Percentiles rank a stretch among this genome's conserved stretches.
Conservation (phyloP, 768 basidiomycete genomes). For the Boletus pseudo-olivaceus region DNA sequence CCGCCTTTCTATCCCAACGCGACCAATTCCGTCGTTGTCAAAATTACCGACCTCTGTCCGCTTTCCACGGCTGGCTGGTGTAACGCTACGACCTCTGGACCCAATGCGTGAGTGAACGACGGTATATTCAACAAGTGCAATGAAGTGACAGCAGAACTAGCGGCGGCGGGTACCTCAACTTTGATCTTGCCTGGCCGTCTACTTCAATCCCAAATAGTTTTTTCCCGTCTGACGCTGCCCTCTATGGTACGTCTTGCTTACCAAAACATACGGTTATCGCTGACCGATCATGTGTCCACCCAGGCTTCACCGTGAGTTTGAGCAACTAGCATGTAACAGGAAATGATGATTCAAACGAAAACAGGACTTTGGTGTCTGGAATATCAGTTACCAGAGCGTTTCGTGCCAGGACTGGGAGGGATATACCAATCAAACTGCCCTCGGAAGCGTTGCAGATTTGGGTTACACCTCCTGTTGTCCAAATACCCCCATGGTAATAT, state of each 20-base stretch:
- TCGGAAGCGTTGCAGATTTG: conserved; percentile 62
- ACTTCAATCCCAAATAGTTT: conserved; percentile 64
- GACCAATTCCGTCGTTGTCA: conserved; percentile 63
- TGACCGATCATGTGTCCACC: conserved; percentile 31
- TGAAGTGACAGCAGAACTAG: conserved; percentile 34
- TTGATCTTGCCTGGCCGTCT: conserved; percentile 81
- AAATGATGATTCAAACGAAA: neutral
- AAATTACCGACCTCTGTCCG: conserved; percentile 80
- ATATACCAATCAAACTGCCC: conserved; percentile 49
- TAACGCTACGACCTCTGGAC: conserved; percentile 54
- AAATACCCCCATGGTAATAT: conserved; percentile 54
- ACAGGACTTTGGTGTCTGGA: conserved; percentile 88
- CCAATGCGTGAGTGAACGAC: conserved; percentile 54
- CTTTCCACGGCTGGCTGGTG: conserved; percentile 64
- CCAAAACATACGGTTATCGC: neutral
- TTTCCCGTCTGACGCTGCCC: conserved; percentile 65
- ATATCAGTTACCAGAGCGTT: conserved; percentile 65
- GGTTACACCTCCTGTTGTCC: conserved; percentile 71
- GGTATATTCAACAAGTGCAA: neutral
- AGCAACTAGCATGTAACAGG: neutral
- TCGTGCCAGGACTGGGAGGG: conserved; percentile 70
- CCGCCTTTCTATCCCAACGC: conserved; percentile 68
- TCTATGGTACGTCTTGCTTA: conserved; percentile 50
- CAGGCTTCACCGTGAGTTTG: conserved; percentile 39
- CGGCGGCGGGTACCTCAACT: conserved; percentile 69